Conservation (phyloP, 1,284 basidiomycete species). For the Ustilago hordei region DNA sequence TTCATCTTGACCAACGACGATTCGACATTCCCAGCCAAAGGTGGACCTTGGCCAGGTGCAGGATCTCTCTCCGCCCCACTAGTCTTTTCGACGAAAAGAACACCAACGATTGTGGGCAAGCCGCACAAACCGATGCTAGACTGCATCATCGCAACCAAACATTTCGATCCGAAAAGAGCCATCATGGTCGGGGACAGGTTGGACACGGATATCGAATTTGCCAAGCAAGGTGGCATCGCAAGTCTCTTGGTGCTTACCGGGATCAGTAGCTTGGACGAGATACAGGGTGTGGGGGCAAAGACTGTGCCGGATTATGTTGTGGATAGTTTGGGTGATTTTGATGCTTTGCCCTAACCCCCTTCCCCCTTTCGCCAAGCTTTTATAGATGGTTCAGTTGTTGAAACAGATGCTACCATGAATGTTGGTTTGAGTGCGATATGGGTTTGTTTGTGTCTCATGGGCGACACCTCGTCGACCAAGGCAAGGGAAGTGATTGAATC, state of each 20-base stretch:
- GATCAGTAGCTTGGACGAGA: constrained; percentile 63
- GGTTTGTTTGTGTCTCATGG: background rate
- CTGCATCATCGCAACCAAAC: constrained; percentile 85
- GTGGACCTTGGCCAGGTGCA: constrained; percentile 82
- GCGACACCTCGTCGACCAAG: background rate
- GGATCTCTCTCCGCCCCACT: constrained; percentile 87
- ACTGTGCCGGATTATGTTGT: constrained; percentile 66
- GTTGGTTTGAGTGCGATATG: background rate
- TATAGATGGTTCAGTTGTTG: background rate
- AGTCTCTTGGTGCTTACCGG: constrained; percentile 95
- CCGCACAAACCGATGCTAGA: constrained; percentile 92
- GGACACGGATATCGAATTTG: constrained; percentile 94
- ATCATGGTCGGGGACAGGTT: constrained; percentile 96
- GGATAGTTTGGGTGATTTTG: constrained; percentile 62
- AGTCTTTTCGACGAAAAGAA: constrained; percentile 77
- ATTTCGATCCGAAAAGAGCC: constrained; percentile 79
- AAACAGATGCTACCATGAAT: too few species aligned
- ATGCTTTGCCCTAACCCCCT: constrained; percentile 33
- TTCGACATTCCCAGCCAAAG: constrained; percentile 84
- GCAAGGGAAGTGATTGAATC: background rate
- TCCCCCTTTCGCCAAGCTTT: background rate
- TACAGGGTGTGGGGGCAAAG: constrained; percentile 73
- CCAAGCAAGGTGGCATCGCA: constrained; percentile 83
- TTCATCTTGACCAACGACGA: constrained; percentile 96
- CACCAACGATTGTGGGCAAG: constrained; percentile 87